A percentile compares a stretch with the other conserved stretches of the same genome.
Evolutionary conservation across 225 moss, liverwort and hornwort genomes (phyloP).

Genomic region (Sphagnum contortum): DNA sequence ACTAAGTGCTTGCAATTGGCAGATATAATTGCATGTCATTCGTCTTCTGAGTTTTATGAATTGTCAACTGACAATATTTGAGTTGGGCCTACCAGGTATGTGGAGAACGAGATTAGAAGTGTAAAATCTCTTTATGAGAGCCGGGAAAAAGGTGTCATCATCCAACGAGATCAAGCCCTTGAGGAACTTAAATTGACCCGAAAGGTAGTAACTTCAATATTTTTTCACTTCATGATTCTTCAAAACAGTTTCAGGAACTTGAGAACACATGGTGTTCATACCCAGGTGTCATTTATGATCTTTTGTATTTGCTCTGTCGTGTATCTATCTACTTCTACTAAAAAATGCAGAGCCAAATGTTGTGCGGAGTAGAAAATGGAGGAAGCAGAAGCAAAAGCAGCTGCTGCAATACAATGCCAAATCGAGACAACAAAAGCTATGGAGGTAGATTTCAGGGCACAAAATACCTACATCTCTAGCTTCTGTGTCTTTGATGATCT

Average conservation of each 20-base stretch:
- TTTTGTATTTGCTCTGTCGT: too few relatives aligned
- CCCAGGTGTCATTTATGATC: too few relatives aligned
- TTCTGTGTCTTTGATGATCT: too few relatives aligned
- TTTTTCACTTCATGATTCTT: neutral
- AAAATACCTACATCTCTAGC: too few relatives aligned
- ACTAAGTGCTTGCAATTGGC: too few relatives aligned
- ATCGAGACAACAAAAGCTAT: slow-evolving; percentile 6
- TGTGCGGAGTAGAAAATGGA: slow-evolving; percentile 4
- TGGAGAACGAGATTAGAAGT: slow-evolving; percentile 64
- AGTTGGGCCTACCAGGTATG: slow-evolving; percentile 28
- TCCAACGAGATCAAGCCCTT: slow-evolving; percentile 50
- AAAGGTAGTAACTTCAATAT: slow-evolving; percentile 21
- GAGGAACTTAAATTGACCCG: slow-evolving; percentile 25
- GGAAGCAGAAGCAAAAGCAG: slow-evolving; percentile 5
- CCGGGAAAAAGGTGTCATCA: slow-evolving; percentile 24
- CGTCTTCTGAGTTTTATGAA: neutral
- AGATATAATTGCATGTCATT: too few relatives aligned
- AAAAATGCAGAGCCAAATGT: too few relatives aligned
- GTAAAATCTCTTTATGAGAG: slow-evolving; percentile 55
- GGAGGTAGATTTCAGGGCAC: neutral
- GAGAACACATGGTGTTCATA: too few relatives aligned
- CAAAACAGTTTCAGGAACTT: neutral
- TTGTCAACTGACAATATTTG: neutral
- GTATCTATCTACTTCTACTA: too few relatives aligned
- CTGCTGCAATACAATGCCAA: slow-evolving; percentile 2